Percentiles rank a stretch among this genome's conserved stretches.
Evolutionary conservation across 1,284 basidiomycete genomes (phyloP).

Genomic region (Puccinia polysora): DNA sequence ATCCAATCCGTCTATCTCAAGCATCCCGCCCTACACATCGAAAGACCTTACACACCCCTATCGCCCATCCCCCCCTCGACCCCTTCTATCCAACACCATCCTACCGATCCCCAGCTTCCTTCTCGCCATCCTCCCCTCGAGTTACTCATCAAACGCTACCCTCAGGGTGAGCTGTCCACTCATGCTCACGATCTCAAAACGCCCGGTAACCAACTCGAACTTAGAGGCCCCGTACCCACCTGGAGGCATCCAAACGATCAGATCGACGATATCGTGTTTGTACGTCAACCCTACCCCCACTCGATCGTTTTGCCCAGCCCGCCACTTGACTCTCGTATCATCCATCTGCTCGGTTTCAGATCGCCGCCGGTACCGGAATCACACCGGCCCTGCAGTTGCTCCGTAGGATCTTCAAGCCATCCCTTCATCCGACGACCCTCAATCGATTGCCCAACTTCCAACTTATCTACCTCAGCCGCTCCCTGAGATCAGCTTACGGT

Average conservation of each 20-base stretch:
- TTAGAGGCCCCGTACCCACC: constrained; percentile 32
- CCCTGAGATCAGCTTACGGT: constrained; percentile 11
- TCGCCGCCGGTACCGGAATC: constrained; percentile 39
- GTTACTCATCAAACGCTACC: constrained; percentile 34
- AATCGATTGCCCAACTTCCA: constrained; percentile 18
- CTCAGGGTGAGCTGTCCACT: constrained; percentile 21
- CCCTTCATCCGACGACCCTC: background rate
- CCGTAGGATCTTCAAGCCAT: background rate
- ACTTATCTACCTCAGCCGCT: constrained; percentile 27
- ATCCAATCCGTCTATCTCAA: constrained; percentile 35
- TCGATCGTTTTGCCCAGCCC: background rate
- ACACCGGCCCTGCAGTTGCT: constrained; percentile 34
- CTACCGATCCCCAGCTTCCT: background rate
- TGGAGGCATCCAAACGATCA: constrained; percentile 14
- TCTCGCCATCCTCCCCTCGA: background rate
- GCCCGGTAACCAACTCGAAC: constrained; percentile 10
- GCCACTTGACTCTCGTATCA: background rate
- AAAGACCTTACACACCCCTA: constrained; percentile 37
- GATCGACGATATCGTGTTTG: constrained; percentile 38
- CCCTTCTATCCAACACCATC: too few relatives aligned
- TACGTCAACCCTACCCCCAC: background rate
- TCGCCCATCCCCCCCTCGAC: background rate
- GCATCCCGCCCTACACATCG: constrained; percentile 39
- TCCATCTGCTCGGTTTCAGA: constrained; percentile 12
- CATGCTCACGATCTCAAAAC: background rate